A percentile compares a stretch with the other conserved stretches of the same genome.
Evolutionary conservation across 306 rosid genomes (phyloP).

Genomic region (Prunus salicina): DNA sequence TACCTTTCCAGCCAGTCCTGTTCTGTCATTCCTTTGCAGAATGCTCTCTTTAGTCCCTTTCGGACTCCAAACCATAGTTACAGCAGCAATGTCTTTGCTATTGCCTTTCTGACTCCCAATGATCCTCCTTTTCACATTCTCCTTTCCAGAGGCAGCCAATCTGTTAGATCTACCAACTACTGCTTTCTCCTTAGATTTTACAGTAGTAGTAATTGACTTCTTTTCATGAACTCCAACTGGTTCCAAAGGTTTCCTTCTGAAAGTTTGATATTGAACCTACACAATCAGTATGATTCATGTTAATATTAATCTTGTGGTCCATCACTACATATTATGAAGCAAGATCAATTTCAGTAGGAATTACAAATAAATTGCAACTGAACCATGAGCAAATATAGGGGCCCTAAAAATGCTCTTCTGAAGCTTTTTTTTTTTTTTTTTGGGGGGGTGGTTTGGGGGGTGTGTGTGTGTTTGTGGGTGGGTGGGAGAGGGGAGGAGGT

Average conservation of each 20-base stretch:
- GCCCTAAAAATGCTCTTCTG: background rate
- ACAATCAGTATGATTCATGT: constrained; percentile 16
- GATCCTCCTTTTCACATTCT: constrained; percentile 38
- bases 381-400: background rate
- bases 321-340: constrained; percentile 1
- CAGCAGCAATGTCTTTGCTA: constrained; percentile 34
- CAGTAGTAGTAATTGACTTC: constrained; percentile 14
- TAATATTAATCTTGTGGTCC: constrained; percentile 15
- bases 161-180: constrained; percentile 21
- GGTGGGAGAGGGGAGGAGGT: no score
- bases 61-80: constrained; percentile 23
- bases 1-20: constrained; percentile 33
- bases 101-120: constrained; percentile 36
- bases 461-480: no score
- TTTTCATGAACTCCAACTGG: constrained; percentile 32
- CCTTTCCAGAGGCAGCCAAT: constrained; percentile 40
- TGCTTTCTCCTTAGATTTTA: constrained; percentile 37
- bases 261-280: constrained; percentile 36
- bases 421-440: no score
- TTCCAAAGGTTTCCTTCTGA: constrained; percentile 34
- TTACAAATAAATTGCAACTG: background rate
- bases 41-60: constrained; percentile 22
- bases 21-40: constrained; percentile 23
- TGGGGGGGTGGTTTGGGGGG: no score
- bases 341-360: background rate